Conservation (phyloP, 1,284 basidiomycete genomes). For the Rhodotorula sp. region DNA sequence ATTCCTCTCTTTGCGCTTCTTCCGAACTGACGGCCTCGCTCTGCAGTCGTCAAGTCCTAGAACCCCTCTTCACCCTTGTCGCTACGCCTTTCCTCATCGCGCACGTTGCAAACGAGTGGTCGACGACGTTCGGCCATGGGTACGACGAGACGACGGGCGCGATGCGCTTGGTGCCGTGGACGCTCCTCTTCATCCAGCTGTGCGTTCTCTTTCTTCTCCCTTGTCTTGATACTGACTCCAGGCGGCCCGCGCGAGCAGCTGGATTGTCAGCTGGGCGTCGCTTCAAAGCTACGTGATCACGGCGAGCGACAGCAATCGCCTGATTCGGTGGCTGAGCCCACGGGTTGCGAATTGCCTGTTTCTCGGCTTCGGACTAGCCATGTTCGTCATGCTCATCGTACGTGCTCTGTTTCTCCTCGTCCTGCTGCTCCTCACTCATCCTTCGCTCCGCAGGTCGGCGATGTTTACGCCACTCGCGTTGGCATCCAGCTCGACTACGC, state of each 20-base stretch:
- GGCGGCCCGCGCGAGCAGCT: neutral
- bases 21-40: neutral
- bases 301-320: neutral
- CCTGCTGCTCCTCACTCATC: neutral
- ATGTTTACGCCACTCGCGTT: no score
- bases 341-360: neutral
- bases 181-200: constrained; percentile 7
- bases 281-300: constrained; percentile 17
- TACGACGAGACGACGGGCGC: neutral
- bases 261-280: constrained; percentile 16
- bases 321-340: neutral
- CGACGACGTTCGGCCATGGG: neutral
- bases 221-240: neutral
- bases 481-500: no score
- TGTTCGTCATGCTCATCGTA: neutral
- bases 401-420: neutral
- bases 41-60: constrained; percentile 11
- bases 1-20: neutral
- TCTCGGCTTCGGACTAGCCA: neutral
- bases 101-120: neutral
- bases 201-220: neutral
- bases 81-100: neutral
- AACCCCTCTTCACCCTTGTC: constrained; percentile 12
- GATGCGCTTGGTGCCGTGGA: constrained; percentile 4
- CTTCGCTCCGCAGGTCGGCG: neutral